Conservation (phyloP, 1,284 basidiomycete species). For the Chalciporus sp. region DNA sequence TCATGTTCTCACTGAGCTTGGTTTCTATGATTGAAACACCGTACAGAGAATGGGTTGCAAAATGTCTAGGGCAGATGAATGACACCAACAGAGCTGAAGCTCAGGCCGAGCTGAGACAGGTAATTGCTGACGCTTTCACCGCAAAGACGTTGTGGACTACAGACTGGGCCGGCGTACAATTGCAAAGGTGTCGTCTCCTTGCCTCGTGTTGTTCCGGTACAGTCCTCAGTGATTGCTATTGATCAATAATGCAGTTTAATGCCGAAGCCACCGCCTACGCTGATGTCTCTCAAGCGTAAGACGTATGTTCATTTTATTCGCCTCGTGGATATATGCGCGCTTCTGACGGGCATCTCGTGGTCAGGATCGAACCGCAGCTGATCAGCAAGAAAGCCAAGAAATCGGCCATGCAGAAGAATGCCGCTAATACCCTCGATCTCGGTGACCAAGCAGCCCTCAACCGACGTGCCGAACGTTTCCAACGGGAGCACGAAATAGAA, state of each 20-base stretch:
- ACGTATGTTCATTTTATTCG: slow-evolving; percentile 41
- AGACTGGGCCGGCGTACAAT: slow-evolving; percentile 82
- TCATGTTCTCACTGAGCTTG: slow-evolving; percentile 1
- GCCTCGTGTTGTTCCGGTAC: slow-evolving; percentile 5
- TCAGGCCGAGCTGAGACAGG: slow-evolving; percentile 81
- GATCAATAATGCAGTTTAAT: slow-evolving; percentile 50
- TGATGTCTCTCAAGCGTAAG: slow-evolving; percentile 69
- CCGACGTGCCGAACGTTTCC: slow-evolving; percentile 75
- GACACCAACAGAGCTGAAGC: slow-evolving; percentile 75
- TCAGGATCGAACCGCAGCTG: slow-evolving; percentile 43
- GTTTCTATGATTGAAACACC: slow-evolving; percentile 1
- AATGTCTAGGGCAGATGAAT: slow-evolving; percentile 80
- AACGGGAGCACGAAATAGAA: slow-evolving; percentile 81
- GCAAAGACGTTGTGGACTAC: slow-evolving; percentile 84
- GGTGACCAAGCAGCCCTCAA: slow-evolving; percentile 69
- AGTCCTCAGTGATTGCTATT: slow-evolving; percentile 24
- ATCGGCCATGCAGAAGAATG: slow-evolving; percentile 47
- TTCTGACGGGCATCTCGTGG: slow-evolving; percentile 14
- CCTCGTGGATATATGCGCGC: neutral
- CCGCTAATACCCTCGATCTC: slow-evolving; percentile 47
- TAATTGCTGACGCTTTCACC: slow-evolving; percentile 81
- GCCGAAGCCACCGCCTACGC: slow-evolving; percentile 57
- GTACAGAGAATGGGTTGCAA: slow-evolving; percentile 80
- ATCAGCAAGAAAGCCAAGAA: slow-evolving; percentile 74
- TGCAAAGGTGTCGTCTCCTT: slow-evolving; percentile 62